A percentile compares a stretch with the other conserved stretches of the same genome.
Conservation (phyloP, 257 asterid species). For the Echium plantagineum region DNA sequence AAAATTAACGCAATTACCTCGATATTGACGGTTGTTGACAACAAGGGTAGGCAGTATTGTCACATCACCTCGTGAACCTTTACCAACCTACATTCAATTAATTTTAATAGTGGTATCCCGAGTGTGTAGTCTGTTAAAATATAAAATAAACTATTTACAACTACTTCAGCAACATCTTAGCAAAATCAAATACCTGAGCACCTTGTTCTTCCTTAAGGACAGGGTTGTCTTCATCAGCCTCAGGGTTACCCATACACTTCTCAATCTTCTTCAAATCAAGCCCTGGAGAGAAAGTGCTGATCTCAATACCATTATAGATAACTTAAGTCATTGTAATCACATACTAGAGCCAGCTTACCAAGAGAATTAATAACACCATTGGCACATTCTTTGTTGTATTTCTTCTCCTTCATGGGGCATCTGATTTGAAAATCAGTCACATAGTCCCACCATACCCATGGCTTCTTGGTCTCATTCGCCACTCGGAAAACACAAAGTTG, state of each 20-base stretch:
- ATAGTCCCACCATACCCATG: conserved; percentile 98
- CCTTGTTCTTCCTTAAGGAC: conserved; percentile 68
- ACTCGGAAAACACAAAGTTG: conserved; percentile 79
- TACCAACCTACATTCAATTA: conserved; percentile 51
- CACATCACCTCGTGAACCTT: conserved; percentile 87
- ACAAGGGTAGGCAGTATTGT: conserved; percentile 94
- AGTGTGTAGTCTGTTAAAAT: not conserved
- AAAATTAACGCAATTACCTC: conserved; percentile 42
- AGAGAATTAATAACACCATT: conserved; percentile 18
- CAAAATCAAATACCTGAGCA: conserved; percentile 37
- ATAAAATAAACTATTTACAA: not conserved
- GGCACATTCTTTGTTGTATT: conserved; percentile 81
- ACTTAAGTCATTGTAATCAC: not conserved
- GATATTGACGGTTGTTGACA: conserved; percentile 78
- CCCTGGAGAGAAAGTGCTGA: conserved; percentile 13
- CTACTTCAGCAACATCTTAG: too few relatives aligned
- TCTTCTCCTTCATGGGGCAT: conserved; percentile 36
- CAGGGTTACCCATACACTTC: conserved; percentile 68
- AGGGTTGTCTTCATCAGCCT: conserved; percentile 54
- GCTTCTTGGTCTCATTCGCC: conserved; percentile 70
- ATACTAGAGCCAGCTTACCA: too few relatives aligned
- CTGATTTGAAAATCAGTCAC: conserved; percentile 96
- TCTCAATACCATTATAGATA: conserved; percentile 8
- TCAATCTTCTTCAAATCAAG: conserved; percentile 58
- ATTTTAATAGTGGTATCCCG: conserved; percentile 9